These are phyloP conservation scores for Vigna radiata DNA, from an alignment of 306 rosid species.

Conservation along the genomic window DNA sequence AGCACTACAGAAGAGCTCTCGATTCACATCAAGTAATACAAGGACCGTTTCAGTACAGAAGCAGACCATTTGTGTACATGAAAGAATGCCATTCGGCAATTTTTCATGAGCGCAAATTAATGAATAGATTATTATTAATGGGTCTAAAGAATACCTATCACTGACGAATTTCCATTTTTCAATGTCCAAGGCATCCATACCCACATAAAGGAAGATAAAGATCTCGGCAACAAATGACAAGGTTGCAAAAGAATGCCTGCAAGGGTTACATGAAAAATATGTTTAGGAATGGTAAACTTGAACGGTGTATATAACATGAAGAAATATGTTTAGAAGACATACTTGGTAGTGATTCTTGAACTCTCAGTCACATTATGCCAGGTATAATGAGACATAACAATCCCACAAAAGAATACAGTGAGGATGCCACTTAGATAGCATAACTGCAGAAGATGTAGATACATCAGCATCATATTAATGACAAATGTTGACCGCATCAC, in stretches of 20 bases:
- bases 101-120: constrained; percentile 1
- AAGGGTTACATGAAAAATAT: constrained; percentile 26
- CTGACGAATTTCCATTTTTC: constrained; percentile 96
- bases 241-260: constrained; percentile 97
- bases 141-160: constrained; percentile 66
- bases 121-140: constrained; percentile 25
- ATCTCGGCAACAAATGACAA: constrained; percentile 91
- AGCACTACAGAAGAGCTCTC: constrained; percentile 3
- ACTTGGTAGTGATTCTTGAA: constrained; percentile 96
- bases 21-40: not conserved
- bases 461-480: constrained; percentile 38
- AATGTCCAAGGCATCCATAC: constrained; percentile 99
- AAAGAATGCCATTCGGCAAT: constrained; percentile 7
- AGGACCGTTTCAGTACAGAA: constrained; percentile 18
- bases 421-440: constrained; percentile 88
- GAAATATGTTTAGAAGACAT: constrained; percentile 46
- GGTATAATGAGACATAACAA: constrained; percentile 98
- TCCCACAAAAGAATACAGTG: constrained; percentile 98
- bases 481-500: constrained; percentile 17
- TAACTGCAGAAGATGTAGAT: constrained; percentile 66
- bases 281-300: constrained; percentile 37
- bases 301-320: constrained; percentile 25
- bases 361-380: constrained; percentile 98
- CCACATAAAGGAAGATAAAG: constrained; percentile 93
- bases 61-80: constrained; percentile 30